Conservation (phyloP, 352 stramenopile genomes). For the Globisporangium abappressorium region DNA sequence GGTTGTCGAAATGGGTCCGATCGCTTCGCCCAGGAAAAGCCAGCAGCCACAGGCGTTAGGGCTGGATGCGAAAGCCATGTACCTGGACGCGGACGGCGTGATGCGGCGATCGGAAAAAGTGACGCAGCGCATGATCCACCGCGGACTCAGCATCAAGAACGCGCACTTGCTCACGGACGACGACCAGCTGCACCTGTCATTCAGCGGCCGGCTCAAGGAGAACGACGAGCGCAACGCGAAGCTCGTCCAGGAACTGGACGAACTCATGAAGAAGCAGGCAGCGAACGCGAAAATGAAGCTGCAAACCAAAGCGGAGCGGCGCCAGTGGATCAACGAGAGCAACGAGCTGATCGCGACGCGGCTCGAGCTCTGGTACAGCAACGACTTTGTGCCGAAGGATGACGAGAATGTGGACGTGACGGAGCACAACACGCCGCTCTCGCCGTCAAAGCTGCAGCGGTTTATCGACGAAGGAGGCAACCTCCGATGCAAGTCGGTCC, state of each 20-base stretch:
- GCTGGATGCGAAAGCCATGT: conserved; percentile 24
- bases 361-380: conserved; percentile 31
- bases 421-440: conserved; percentile 30
- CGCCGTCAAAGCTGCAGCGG: conserved; percentile 34
- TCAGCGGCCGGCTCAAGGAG: conserved; percentile 9
- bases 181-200: conserved; percentile 30
- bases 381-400: conserved; percentile 19
- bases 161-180: conserved; percentile 19
- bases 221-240: conserved; percentile 4
- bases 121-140: conserved; percentile 33
- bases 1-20: neutral
- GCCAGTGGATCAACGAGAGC: conserved; percentile 29
- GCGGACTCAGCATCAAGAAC: conserved; percentile 34
- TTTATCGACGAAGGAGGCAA: conserved; percentile 55
- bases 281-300: conserved; percentile 36
- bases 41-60: neutral
- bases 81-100: conserved; percentile 30
- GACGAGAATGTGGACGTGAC: conserved; percentile 32
- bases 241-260: conserved; percentile 4
- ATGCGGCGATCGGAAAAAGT: conserved; percentile 27
- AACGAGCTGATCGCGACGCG: conserved; percentile 30
- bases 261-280: conserved; percentile 9
- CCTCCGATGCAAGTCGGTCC: conserved; percentile 27
- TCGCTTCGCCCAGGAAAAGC: conserved; percentile 3
- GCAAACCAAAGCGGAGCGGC: conserved; percentile 28